Percentiles rank a stretch among this genome's conserved stretches.
phyloP scores from a whole-genome alignment of 331 rosid species.

The Cydonia oblonga region DNA sequence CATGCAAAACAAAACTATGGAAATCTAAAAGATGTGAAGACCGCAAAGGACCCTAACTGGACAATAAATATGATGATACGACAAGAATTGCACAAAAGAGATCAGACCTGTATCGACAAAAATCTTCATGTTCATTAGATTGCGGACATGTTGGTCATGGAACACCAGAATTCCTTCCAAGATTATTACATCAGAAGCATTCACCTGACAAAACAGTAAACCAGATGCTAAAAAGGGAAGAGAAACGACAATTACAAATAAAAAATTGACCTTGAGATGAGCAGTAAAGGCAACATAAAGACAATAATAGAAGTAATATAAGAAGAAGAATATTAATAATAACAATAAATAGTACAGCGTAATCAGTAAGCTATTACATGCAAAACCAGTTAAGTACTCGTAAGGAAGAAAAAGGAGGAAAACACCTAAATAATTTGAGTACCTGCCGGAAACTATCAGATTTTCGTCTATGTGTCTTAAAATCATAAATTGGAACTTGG shows the following conservation, averaged over 20 bases:
- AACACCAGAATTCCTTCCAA: slow-evolving; percentile 95
- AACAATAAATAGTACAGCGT: background rate
- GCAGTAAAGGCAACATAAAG: background rate
- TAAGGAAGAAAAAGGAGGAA: background rate
- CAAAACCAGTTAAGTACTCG: background rate
- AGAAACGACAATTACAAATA: background rate
- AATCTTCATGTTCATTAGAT: slow-evolving; percentile 91
- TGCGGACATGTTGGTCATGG: slow-evolving; percentile 86
- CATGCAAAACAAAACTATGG: background rate
- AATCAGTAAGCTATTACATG: background rate
- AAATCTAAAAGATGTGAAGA: background rate
- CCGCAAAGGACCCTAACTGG: background rate
- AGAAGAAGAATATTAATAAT: background rate
- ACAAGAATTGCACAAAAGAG: slow-evolving; percentile 3
- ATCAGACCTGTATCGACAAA: slow-evolving; percentile 83
- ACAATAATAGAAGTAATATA: background rate
- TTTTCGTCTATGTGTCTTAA: slow-evolving; percentile 75
- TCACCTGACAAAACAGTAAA: slow-evolving; percentile 43
- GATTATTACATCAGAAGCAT: slow-evolving; percentile 91
- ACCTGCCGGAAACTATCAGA: slow-evolving; percentile 94
- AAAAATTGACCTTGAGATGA: background rate
- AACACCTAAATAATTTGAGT: background rate
- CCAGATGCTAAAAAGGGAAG: background rate
- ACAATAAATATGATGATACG: background rate
- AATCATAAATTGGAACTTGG: slow-evolving; percentile 85